phyloP scores from a whole-genome alignment of 768 basidiomycete species.

The Mycena maculata region DNA sequence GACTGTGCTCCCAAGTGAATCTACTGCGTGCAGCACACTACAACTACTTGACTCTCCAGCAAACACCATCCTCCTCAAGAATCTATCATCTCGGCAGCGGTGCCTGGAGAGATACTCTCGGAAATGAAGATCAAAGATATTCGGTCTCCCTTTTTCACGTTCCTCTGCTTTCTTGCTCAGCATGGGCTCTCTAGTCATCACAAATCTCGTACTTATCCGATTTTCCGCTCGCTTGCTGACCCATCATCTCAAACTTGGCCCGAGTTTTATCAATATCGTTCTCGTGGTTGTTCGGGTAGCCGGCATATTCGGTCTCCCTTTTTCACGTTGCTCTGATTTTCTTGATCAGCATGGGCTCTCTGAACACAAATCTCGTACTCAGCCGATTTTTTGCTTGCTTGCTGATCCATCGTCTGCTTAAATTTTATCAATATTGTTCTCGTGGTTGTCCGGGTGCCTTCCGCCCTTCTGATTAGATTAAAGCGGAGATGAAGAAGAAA shows the following conservation, averaged over 20 bases:
- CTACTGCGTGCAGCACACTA: too few relatives aligned
- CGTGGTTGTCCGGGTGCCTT: constrained; percentile 5
- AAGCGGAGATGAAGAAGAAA: background rate
- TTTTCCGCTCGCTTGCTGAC: background rate
- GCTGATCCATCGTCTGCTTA: constrained; percentile 3
- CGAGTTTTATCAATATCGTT: constrained; percentile 7
- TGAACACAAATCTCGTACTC: constrained; percentile 4
- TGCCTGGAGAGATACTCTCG: too few relatives aligned
- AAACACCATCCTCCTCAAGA: background rate
- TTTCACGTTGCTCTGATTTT: background rate
- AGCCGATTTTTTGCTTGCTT: constrained; percentile 3
- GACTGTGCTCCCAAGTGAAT: too few relatives aligned
- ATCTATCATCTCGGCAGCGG: constrained; percentile 2
- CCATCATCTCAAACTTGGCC: background rate
- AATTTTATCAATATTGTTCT: constrained; percentile 9
- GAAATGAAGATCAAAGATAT: too few relatives aligned
- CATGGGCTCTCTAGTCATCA: too few relatives aligned
- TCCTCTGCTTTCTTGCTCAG: too few relatives aligned
- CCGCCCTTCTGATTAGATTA: background rate
- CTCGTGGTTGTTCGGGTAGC: background rate
- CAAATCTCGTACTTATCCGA: too few relatives aligned
- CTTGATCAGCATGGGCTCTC: constrained; percentile 1
- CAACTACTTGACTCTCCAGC: too few relatives aligned
- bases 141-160: too few relatives aligned
- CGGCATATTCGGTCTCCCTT: too few relatives aligned